Percentiles rank a stretch among this genome's conserved stretches.
phyloP scores from a whole-genome alignment of 2,329 filamentous ascomycete genomes.

The Microdochium trichocladiopsis region DNA sequence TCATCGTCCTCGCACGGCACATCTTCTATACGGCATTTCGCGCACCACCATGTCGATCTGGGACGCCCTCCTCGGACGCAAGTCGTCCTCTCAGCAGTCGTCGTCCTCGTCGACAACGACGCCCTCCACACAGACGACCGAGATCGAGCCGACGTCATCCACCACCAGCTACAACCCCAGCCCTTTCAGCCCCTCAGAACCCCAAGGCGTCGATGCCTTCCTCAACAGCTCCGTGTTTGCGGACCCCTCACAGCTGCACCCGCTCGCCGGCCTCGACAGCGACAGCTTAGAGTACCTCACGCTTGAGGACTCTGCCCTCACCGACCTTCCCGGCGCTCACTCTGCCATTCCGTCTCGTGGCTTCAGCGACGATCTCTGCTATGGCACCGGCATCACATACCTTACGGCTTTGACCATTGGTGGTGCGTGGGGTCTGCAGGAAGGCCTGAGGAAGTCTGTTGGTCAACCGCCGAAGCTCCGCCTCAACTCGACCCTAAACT shows the following conservation, averaged over 20 bases:
- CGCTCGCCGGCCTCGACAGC: slow-evolving; percentile 86
- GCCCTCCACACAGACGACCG: slow-evolving; percentile 36
- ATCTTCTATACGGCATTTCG: background rate
- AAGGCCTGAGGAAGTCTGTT: slow-evolving; percentile 76
- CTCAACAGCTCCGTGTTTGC: slow-evolving; percentile 69
- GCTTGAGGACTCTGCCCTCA: slow-evolving; percentile 85
- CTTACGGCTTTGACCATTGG: slow-evolving; percentile 78
- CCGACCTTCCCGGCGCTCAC: slow-evolving; percentile 76
- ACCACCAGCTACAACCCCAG: slow-evolving; percentile 23
- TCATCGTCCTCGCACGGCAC: background rate
- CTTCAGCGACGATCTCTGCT: slow-evolving; percentile 97
- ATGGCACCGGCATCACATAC: slow-evolving; percentile 93
- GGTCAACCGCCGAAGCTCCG: slow-evolving; percentile 79
- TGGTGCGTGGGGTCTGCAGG: slow-evolving; percentile 86
- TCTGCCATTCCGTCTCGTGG: slow-evolving; percentile 90
- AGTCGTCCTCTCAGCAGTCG: slow-evolving; percentile 32
- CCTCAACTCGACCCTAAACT: slow-evolving; percentile 91
- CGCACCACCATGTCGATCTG: slow-evolving; percentile 45
- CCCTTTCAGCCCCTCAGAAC: slow-evolving; percentile 64
- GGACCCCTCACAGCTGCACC: slow-evolving; percentile 85
- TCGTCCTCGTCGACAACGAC: slow-evolving; percentile 32
- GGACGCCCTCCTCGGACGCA: slow-evolving; percentile 55
- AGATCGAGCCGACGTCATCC: slow-evolving; percentile 35
- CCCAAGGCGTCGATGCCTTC: slow-evolving; percentile 81
- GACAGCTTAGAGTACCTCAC: slow-evolving; percentile 92